Base-by-base conservation (phyloP, 352 stramenopile genomes). In the Pythium phragmitis region DNA sequence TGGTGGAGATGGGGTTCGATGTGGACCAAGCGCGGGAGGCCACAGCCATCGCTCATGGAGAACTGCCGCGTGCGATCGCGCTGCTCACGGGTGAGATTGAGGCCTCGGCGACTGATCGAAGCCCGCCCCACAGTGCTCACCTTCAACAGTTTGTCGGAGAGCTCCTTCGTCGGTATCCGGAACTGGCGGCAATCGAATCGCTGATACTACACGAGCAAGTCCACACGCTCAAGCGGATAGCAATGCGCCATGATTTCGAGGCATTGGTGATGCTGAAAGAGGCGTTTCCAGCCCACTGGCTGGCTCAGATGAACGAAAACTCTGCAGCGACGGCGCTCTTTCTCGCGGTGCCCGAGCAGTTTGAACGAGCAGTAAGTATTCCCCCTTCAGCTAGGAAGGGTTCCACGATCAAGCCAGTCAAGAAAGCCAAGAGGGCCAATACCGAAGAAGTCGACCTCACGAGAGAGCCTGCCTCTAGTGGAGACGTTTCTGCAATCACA, bases 1-100 rank as follows among this genome's bases (percentile, higher is more conserved):
- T 89, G n/a, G 58, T 84, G 36, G 77, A 78, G n/a, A 91, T 91
- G 79, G 82, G 82, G 0, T 91, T 91, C 51, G 56, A 49, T 4
- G 12, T 26, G 3, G 60, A 67, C 1, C 65, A 78, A 26, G 76
- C 74, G 11, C 49, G 55, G 13, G 47, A 57, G 3, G 77, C 76
- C 19, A 63, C 88, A 42, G 23, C 58, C 37, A 49, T 74, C 12
- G 66, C 67, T 4, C 17, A n/a, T 9, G 61, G 70, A 0, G 79
- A 89, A 19, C 45, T 89, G 3, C 54, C 60, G n/a, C 50, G 71
- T 23, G 76, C 80, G 43, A 65, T 75, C 34, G 67, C 71, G 26
- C 42, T 87, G 23, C 59, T 89, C 51, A 74, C 76, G 50, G 72
- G 67, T 28, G 74, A 81, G n/a, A 53, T 65, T 28, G 19, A 63